These are phyloP conservation scores for Linderniella brevidens DNA, from an alignment of 257 asterid species.

Conservation along the genomic window DNA sequence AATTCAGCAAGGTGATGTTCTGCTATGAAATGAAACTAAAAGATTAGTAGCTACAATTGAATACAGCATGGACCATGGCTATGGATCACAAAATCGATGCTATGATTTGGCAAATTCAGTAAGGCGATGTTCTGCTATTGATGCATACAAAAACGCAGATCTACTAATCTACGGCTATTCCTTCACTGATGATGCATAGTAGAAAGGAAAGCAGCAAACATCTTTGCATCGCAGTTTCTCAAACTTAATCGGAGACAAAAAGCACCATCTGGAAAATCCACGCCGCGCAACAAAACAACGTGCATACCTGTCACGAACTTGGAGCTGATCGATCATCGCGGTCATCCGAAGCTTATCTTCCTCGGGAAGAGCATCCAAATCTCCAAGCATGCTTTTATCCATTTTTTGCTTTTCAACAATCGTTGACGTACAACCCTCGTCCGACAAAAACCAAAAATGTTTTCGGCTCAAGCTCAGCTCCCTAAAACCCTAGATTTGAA, in stretches of 20 bases:
- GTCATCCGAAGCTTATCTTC: constrained; percentile 55
- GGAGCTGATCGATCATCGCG: constrained; percentile 62
- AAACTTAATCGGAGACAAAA: neutral
- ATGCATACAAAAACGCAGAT: too few species aligned
- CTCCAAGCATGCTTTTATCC: constrained; percentile 63
- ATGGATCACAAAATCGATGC: too few species aligned
- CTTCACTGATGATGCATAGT: too few species aligned
- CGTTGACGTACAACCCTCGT: constrained; percentile 5
- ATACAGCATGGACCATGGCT: too few species aligned
- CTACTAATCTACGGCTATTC: too few species aligned
- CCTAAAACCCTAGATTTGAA: constrained; percentile 14
- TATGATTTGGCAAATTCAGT: too few species aligned
- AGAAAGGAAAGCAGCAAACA: too few species aligned
- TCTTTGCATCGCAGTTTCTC: too few species aligned
- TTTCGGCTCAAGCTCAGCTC: constrained; percentile 2
- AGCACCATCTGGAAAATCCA: neutral
- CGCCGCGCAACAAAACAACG: neutral
- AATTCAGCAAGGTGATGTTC: too few species aligned
- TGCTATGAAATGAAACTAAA: too few species aligned
- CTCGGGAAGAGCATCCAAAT: constrained; percentile 48
- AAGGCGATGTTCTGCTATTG: too few species aligned
- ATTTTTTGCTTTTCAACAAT: constrained; percentile 10
- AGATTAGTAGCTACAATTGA: too few species aligned
- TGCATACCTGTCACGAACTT: constrained; percentile 64
- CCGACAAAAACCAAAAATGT: constrained; percentile 7